Conservation (phyloP, 352 stramenopile species). For the Phytophthora constricta region DNA sequence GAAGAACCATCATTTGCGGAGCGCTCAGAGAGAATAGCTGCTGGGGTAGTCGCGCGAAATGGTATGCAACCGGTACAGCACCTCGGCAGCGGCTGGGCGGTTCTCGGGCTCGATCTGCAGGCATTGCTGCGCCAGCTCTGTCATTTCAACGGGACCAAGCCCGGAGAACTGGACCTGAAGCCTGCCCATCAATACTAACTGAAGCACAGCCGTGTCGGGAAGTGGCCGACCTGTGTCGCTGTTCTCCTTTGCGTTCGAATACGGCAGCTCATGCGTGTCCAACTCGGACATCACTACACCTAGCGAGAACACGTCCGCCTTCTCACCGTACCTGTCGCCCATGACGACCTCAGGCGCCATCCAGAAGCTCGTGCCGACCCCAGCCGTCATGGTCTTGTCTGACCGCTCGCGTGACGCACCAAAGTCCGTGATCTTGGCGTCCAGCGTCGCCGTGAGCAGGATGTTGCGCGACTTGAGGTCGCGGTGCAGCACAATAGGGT, state of each 20-base stretch:
- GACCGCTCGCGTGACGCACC: constrained; percentile 26
- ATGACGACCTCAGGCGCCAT: constrained; percentile 49
- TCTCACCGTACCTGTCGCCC: constrained; percentile 38
- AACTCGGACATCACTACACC: constrained; percentile 49
- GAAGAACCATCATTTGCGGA: constrained; percentile 20
- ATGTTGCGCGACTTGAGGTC: constrained; percentile 82
- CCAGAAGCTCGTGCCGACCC: constrained; percentile 45
- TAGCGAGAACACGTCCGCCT: constrained; percentile 49
- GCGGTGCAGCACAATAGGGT: constrained; percentile 54
- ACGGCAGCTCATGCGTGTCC: constrained; percentile 47
- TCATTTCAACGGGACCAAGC: constrained; percentile 40
- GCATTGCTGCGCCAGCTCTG: constrained; percentile 52
- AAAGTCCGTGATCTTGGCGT: constrained; percentile 60
- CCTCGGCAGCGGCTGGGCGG: constrained; percentile 55
- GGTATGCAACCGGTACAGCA: constrained; percentile 57
- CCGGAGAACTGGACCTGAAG: constrained; percentile 52
- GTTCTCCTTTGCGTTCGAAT: constrained; percentile 40
- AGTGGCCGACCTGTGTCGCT: constrained; percentile 31
- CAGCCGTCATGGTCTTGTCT: constrained; percentile 42
- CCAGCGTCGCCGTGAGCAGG: constrained; percentile 40
- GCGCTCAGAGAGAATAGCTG: constrained; percentile 37
- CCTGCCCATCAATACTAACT: constrained; percentile 51
- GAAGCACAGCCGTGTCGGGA: constrained; percentile 52
- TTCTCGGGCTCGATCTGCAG: constrained; percentile 51
- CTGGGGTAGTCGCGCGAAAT: constrained; percentile 40